Evolutionary conservation across 2,329 filamentous ascomycete species (phyloP).

Genomic region (Xylaria arbuscula): DNA sequence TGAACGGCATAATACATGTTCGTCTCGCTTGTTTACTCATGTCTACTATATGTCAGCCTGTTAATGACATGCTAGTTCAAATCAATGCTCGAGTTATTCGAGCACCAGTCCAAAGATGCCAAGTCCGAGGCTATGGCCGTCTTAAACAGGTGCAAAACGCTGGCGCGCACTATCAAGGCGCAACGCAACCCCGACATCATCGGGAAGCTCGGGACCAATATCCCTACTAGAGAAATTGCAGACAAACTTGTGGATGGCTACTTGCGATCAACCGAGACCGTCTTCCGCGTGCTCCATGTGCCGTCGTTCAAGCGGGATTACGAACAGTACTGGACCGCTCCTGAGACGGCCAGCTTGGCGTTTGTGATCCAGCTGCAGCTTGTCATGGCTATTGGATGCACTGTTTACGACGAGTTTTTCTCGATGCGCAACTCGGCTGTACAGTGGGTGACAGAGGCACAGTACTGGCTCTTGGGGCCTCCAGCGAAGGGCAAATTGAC

Average conservation of each 20-base stretch:
- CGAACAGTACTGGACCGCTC: slow-evolving; percentile 60
- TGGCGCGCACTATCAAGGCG: slow-evolving; percentile 57
- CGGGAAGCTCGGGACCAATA: slow-evolving; percentile 54
- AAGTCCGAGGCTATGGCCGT: slow-evolving; percentile 49
- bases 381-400: slow-evolving; percentile 63
- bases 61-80: slow-evolving; percentile 39
- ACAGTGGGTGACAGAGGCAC: slow-evolving; percentile 65
- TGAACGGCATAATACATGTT: slow-evolving; percentile 58
- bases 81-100: slow-evolving; percentile 43
- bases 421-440: slow-evolving; percentile 57
- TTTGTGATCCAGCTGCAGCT: slow-evolving; percentile 67
- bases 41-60: background rate
- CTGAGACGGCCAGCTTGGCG: slow-evolving; percentile 52
- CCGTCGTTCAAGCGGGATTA: slow-evolving; percentile 68
- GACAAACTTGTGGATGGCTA: slow-evolving; percentile 65
- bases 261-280: slow-evolving; percentile 66
- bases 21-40: slow-evolving; percentile 34
- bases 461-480: slow-evolving; percentile 61
- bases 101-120: slow-evolving; percentile 42
- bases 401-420: slow-evolving; percentile 59
- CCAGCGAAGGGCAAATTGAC: slow-evolving; percentile 62
- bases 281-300: slow-evolving; percentile 67
- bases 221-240: slow-evolving; percentile 55
- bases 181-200: slow-evolving; percentile 53
- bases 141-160: slow-evolving; percentile 55